These are phyloP conservation scores for Gelatoporia subvermispora DNA, from an alignment of 768 basidiomycete genomes.

Conservation along the genomic window DNA sequence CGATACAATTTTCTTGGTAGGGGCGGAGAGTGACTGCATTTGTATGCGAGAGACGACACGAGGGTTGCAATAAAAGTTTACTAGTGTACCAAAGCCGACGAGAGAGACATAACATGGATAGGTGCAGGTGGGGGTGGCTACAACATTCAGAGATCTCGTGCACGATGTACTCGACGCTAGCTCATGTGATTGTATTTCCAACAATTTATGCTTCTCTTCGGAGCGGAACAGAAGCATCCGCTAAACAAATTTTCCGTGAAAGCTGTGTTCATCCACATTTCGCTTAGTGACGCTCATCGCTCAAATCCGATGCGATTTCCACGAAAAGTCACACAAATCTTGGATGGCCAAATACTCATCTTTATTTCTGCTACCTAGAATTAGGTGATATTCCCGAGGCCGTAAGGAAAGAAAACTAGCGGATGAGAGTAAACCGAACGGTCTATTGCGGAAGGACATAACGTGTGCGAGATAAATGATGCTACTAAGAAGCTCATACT, in stretches of 20 bases:
- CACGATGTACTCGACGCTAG: no score
- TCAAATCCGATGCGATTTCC: no score
- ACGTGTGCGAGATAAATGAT: slow-evolving; percentile 23
- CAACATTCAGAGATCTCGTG: background rate
- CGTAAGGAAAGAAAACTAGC: slow-evolving; percentile 6
- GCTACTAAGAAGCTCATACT: slow-evolving; percentile 26
- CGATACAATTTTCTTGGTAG: slow-evolving; percentile 80
- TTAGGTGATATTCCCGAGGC: no score
- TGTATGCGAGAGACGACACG: background rate
- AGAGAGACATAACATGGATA: slow-evolving; percentile 14
- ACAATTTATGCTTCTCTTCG: no score
- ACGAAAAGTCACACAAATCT: no score
- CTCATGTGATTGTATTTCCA: no score
- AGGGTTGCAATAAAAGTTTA: background rate
- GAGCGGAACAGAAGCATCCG: no score
- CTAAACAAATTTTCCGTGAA: no score
- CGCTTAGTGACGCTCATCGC: no score
- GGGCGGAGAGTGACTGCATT: slow-evolving; percentile 51
- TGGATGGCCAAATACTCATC: no score
- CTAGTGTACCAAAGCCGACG: background rate
- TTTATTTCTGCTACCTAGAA: no score
- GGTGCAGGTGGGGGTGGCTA: background rate
- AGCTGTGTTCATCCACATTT: no score
- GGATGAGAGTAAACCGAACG: slow-evolving; percentile 26
- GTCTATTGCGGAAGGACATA: slow-evolving; percentile 29